Evolutionary conservation across 352 stramenopile species (phyloP).

Genomic region (Globisporangium acanthophoron): DNA sequence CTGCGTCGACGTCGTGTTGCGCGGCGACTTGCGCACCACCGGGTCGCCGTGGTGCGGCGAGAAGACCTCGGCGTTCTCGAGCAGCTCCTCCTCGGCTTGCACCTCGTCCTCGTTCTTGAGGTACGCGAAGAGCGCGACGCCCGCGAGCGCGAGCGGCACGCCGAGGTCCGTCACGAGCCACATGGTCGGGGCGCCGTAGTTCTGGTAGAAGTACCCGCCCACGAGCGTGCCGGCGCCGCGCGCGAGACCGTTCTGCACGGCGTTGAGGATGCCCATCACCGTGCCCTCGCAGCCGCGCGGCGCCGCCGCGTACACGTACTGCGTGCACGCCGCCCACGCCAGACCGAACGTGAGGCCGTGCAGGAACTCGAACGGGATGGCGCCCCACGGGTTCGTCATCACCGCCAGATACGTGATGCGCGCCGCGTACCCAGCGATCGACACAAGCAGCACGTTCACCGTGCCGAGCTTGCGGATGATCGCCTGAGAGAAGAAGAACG

Average conservation of each 20-base stretch:
- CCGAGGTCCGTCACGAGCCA: conserved; percentile 63
- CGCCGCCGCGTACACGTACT: conserved; percentile 68
- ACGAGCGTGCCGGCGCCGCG: conserved; percentile 64
- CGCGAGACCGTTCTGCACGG: conserved; percentile 65
- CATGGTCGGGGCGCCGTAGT: conserved; percentile 57
- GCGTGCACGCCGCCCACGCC: conserved; percentile 64
- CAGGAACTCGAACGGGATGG: conserved; percentile 77
- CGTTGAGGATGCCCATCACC: conserved; percentile 74
- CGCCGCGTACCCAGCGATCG: conserved; percentile 58
- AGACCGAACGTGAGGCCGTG: conserved; percentile 73
- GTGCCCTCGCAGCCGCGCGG: conserved; percentile 58
- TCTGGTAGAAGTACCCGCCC: conserved; percentile 72
- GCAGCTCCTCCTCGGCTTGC: conserved; percentile 19
- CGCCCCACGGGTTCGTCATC: conserved; percentile 75
- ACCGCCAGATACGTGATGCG: conserved; percentile 68
- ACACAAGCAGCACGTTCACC: conserved; percentile 67
- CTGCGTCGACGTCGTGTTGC: conserved; percentile 6
- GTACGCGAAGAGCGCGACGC: conserved; percentile 47
- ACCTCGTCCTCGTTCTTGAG: conserved; percentile 43
- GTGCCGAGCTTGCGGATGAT: conserved; percentile 70
- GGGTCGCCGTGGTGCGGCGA: conserved; percentile 48
- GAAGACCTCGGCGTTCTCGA: conserved; percentile 63
- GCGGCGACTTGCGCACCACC: conserved; percentile 28
- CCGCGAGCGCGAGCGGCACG: conserved; percentile 56
- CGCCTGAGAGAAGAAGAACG: conserved; percentile 73